Base-by-base conservation (phyloP, 164 flowering plant genomes). In the Magnolia sinica region DNA sequence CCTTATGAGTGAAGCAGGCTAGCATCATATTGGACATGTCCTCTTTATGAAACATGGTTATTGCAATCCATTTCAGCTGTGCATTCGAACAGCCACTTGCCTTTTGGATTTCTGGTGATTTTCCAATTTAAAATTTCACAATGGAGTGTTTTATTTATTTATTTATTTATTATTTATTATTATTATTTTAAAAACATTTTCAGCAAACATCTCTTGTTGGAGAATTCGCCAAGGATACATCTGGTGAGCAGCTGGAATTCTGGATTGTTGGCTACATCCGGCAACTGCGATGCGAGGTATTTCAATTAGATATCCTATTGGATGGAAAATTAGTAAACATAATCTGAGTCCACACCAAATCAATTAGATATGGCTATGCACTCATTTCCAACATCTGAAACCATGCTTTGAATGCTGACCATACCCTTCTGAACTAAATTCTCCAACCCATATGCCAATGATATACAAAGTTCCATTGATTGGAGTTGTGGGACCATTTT, bases 221-320 rank as follows among this genome's bases (percentile, higher is more conserved):
- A 68, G 83, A 73, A 67, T n/a, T 61, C n/a, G 63, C 49, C 50
- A 74, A 80, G 29, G 31, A 58, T 8, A 24, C 70, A 51, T 29
- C 80, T 59, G 83, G 79, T 66, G 82, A 82, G 74, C 50, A 79
- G 49, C 63, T 86, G 75, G 80, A 87, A 50, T 58, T 90, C 4
- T 66, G 70, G 73, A 80, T 90, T 64, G 87, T 86, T 68, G 90
- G 93, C 76, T 88, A 82, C 81, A 87, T 88, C 50, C 80, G 86
- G 2, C 82, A 79, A 75, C 72, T 77, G 52, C 74, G 55, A 29
- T 50, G 64, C 69, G 70, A 82, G 91, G 91, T 90, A 85, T 22
- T 11, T 37, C 8, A 50, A 27, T 11, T 11, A 0, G 13, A 55
- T 55, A 68, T 55, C 16, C 13, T 55, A 0, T 11, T 55, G 18